Conservation (phyloP, 2,329 filamentous ascomycete species). For the Sporothrix curviconia region DNA sequence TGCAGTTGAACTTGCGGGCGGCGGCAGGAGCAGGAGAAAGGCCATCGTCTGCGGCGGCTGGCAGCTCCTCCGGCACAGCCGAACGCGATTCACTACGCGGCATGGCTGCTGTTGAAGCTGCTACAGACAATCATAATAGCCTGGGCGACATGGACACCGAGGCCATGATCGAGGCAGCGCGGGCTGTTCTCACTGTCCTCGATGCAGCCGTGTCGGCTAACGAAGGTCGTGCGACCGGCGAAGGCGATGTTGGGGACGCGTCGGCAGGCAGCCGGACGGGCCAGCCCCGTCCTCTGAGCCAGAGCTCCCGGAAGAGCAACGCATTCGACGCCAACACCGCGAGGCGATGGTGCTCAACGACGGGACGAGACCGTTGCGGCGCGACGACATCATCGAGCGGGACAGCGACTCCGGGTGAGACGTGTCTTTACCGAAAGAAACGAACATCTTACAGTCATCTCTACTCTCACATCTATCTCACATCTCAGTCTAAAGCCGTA, state of each 20-base stretch:
- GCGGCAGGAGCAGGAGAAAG: no score
- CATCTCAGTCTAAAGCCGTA: no score
- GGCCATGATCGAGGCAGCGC: not conserved
- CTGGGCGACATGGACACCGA: not conserved
- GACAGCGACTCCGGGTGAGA: slow-evolving; percentile 38
- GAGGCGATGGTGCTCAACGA: slow-evolving; percentile 91
- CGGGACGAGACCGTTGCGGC: slow-evolving; percentile 65
- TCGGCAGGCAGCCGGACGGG: not conserved
- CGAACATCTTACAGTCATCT: no score
- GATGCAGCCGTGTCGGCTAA: not conserved
- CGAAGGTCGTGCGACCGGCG: not conserved
- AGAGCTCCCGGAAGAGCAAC: slow-evolving; percentile 59
- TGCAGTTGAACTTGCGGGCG: not conserved
- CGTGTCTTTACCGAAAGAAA: no score
- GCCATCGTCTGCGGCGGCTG: no score
- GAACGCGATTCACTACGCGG: not conserved
- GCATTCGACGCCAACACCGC: slow-evolving; percentile 66
- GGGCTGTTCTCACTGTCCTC: not conserved
- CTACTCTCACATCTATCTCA: no score
- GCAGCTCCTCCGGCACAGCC: not conserved
- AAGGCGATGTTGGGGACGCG: not conserved
- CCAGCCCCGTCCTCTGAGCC: slow-evolving; percentile 39
- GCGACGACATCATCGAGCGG: slow-evolving; percentile 72
- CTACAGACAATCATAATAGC: not conserved
- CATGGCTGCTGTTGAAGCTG: not conserved